phyloP scores from a whole-genome alignment of 768 basidiomycete genomes.

The Peribolospora kevripleyi region DNA sequence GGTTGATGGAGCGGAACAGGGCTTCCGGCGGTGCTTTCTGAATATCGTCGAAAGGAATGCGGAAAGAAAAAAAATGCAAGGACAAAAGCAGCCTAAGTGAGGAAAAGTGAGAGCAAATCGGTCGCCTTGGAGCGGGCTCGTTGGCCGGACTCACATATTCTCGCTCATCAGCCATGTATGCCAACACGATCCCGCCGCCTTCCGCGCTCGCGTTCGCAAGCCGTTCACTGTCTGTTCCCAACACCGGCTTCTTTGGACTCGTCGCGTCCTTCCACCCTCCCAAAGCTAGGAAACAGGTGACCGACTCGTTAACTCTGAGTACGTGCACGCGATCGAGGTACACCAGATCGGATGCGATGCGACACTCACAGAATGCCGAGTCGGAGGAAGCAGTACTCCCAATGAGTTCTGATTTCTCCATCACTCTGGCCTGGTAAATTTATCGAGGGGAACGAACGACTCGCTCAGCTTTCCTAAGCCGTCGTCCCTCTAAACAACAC shows the following conservation, averaged over 20 bases:
- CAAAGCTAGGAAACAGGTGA: too few relatives aligned
- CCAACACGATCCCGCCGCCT: constrained; percentile 52
- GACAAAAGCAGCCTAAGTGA: constrained; percentile 4
- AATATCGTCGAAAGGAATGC: not conserved
- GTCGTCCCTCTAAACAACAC: not conserved
- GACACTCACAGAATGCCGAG: too few relatives aligned
- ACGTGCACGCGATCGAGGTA: too few relatives aligned
- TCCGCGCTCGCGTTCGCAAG: constrained; percentile 37
- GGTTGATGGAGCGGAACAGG: constrained; percentile 53
- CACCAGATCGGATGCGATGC: too few relatives aligned
- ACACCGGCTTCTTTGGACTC: constrained; percentile 17
- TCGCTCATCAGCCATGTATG: constrained; percentile 77
- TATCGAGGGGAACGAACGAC: not conserved
- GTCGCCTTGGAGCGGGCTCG: not conserved
- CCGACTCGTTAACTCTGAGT: too few relatives aligned
- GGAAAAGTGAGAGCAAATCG: not conserved
- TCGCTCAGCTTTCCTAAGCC: not conserved
- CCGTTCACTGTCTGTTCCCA: constrained; percentile 29
- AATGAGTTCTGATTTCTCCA: constrained; percentile 47
- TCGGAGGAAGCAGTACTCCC: constrained; percentile 25
- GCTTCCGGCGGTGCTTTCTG: constrained; percentile 68
- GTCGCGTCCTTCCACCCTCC: too few relatives aligned
- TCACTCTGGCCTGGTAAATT: constrained; percentile 31
- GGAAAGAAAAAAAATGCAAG: not conserved
- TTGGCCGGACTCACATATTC: constrained; percentile 37